These are phyloP conservation scores for Nannochloris sp. DNA, from an alignment of 139 green algal genomes.

Conservation along the genomic window DNA sequence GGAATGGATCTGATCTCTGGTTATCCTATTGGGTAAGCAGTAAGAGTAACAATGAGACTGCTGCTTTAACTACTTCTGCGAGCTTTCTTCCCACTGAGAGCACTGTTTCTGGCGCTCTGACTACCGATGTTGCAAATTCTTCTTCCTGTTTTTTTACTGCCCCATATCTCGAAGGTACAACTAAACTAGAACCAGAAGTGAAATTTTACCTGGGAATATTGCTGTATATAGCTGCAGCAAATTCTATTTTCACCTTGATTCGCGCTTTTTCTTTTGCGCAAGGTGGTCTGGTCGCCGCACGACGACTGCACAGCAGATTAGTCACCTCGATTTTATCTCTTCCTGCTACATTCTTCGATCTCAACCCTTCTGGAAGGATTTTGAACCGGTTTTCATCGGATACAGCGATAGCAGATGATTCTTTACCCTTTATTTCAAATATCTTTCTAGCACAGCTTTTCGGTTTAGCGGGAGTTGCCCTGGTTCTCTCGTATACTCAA, in stretches of 20 bases:
- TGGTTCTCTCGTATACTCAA: conserved; percentile 56
- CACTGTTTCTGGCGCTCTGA: background rate
- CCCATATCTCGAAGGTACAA: too few species aligned
- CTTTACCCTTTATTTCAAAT: conserved; percentile 86
- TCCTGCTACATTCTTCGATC: conserved; percentile 48
- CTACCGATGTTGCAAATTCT: background rate
- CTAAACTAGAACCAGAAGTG: conserved; percentile 8
- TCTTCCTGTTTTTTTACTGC: background rate
- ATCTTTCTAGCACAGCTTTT: conserved; percentile 75
- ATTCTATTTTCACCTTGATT: conserved; percentile 49
- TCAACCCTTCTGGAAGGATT: conserved; percentile 41
- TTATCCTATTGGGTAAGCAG: conserved; percentile 54
- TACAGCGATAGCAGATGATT: conserved; percentile 68
- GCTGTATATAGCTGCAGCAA: conserved; percentile 40
- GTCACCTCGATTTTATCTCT: conserved; percentile 45
- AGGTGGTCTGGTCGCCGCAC: conserved; percentile 59
- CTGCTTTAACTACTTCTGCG: too few species aligned
- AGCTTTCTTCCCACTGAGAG: too few species aligned
- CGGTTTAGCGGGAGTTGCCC: conserved; percentile 51
- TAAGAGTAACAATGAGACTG: background rate
- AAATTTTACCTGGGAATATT: conserved; percentile 50
- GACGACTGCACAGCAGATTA: conserved; percentile 45
- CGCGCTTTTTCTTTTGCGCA: conserved; percentile 76
- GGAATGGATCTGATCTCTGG: conserved; percentile 70
- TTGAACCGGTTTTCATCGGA: conserved; percentile 85